These are phyloP conservation scores for Allium cepa DNA, from an alignment of 106 monocot genomes.

Conservation along the genomic window DNA sequence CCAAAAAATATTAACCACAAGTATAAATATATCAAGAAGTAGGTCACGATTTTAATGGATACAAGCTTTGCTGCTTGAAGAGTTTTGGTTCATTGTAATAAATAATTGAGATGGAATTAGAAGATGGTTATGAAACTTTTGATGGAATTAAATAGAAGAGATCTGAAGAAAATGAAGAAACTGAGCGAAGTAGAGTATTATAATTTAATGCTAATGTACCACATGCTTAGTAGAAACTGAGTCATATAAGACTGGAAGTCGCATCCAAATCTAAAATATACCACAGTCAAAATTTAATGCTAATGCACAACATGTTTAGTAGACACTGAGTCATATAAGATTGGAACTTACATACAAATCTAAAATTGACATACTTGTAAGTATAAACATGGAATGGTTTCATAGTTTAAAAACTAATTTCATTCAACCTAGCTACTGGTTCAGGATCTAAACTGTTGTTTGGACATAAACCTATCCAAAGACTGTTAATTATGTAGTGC, in stretches of 20 bases:
- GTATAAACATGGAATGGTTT: not conserved
- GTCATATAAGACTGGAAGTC: not conserved
- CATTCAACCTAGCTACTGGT: not conserved
- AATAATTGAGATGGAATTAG: too few relatives aligned
- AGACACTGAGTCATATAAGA: conserved; percentile 7
- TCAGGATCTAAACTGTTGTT: not conserved
- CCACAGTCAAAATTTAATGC: not conserved
- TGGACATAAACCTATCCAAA: not conserved
- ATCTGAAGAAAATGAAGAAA: too few relatives aligned
- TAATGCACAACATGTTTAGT: not conserved
- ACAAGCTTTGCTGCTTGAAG: too few relatives aligned
- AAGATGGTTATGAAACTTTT: too few relatives aligned
- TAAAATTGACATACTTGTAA: conserved; percentile 67
- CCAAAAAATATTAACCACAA: too few relatives aligned
- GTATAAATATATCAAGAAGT: too few relatives aligned
- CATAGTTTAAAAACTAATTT: not conserved
- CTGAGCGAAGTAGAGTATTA: too few relatives aligned
- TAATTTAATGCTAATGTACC: too few relatives aligned
- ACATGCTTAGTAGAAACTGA: too few relatives aligned
- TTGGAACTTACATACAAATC: not conserved
- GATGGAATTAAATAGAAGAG: too few relatives aligned
- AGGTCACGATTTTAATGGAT: too few relatives aligned
- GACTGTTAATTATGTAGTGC: not conserved
- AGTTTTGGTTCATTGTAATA: too few relatives aligned
- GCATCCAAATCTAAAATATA: not conserved